Base-by-base conservation (phyloP, 805 yeast species). In the Cyberlindnera petersonii region DNA sequence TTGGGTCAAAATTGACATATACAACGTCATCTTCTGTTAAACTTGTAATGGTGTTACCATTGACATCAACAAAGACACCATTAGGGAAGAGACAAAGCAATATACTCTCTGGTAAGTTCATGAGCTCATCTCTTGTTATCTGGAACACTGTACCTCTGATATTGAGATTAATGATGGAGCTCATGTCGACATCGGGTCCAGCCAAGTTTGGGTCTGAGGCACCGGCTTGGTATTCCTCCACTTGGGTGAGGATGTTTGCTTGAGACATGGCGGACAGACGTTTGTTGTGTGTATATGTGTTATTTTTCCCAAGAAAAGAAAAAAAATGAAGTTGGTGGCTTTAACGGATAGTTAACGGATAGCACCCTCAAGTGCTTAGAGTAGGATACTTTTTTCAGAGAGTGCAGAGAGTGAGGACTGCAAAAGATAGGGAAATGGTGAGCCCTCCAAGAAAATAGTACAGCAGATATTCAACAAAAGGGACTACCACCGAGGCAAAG, bases 61-160 rank as follows among this genome's bases (percentile, higher is more conserved):
- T 64, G 42, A 71, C 71, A 60, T 86, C 93, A 40, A 85, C 72
- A 57, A 87, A 84, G 4, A 87, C 94, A 29, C 97, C 96, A 49
- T 85, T 86, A 13, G 96, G 96, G 55, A 87, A 86, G 17, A 93
- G 65, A 52, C 96, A 86, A 39, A 89, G 73, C 42, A 93, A 66
- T 18, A 93, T 77, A 44, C 89, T 79, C 58, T 93, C 98, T 1
- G 98, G 98, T 23, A 93, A 67, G 37, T 87, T 79, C 86, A 89
- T 82, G 49, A 93, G 72, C 58, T 87, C 96, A 52, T 86, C 95
- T 46, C 96, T 72, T 5, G 94, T 79, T 33, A 93, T 80, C 35
- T 78, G 76, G 60, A 89, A 87, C 46, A 71, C 65, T 14, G 63
- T 64, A 15, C 94, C 96, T 35, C 96, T 75, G 38, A 91, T 73